A percentile compares a stretch with the other conserved stretches of the same genome.
phyloP scores from a whole-genome alignment of 2,329 filamentous ascomycete species.

The Grosmannia huntii region DNA sequence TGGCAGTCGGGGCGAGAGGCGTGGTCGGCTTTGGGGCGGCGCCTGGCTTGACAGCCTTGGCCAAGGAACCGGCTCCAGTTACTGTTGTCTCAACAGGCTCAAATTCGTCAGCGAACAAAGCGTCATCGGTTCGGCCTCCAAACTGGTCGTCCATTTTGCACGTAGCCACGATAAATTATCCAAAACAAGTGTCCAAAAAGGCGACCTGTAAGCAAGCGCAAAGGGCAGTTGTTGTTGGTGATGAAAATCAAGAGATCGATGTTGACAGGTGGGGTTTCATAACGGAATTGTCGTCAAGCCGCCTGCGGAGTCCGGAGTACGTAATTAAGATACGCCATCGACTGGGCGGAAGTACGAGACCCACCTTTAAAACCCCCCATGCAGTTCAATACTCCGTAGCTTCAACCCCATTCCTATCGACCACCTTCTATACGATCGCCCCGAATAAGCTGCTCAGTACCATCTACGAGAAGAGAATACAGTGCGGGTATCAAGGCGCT shows the following conservation, averaged over 20 bases:
- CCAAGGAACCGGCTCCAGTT: neutral
- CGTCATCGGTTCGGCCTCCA: conserved; percentile 47
- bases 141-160: conserved; percentile 47
- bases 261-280: neutral
- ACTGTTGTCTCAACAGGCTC: conserved; percentile 32
- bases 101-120: conserved; percentile 50
- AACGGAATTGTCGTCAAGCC: neutral
- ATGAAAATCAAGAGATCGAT: neutral
- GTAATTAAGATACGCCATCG: neutral
- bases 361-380: neutral
- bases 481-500: conserved; percentile 30
- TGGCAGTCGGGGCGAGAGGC: neutral
- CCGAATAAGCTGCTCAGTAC: conserved; percentile 23
- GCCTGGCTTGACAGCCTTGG: neutral
- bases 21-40: neutral
- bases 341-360: neutral
- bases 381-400: neutral
- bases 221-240: neutral
- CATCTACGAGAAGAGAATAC: conserved; percentile 12
- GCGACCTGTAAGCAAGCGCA: neutral
- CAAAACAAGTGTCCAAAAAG: neutral
- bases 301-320: neutral
- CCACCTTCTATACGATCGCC: no score
- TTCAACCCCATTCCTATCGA: no score
- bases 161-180: neutral